A percentile compares a stretch with the other conserved stretches of the same genome.
Evolutionary conservation across 768 basidiomycete species (phyloP).

Genomic region (Tephrocybe rancida): DNA sequence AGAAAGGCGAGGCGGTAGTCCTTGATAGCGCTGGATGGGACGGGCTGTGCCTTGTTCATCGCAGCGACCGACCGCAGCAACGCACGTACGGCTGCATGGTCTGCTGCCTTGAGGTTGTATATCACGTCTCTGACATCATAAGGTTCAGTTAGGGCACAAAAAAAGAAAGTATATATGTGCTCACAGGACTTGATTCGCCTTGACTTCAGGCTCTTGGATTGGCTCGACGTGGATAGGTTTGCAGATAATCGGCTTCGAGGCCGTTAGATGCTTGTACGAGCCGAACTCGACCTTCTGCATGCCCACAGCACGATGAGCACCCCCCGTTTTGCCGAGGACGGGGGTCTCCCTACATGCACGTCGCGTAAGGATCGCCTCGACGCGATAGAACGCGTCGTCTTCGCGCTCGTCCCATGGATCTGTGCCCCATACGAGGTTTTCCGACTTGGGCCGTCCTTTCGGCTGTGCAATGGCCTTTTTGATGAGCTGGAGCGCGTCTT

Average conservation of each 20-base stretch:
- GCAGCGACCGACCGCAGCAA: slow-evolving; percentile 15
- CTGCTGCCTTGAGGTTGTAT: slow-evolving; percentile 19
- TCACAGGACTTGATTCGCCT: slow-evolving; percentile 43
- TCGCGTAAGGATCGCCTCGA: slow-evolving; percentile 48
- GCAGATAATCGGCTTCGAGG: slow-evolving; percentile 20
- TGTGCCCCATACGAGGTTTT: slow-evolving; percentile 38
- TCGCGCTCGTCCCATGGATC: slow-evolving; percentile 14
- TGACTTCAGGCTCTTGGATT: slow-evolving; percentile 30
- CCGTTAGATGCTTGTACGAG: slow-evolving; percentile 23
- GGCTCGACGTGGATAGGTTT: slow-evolving; percentile 28
- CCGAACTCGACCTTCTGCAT: slow-evolving; percentile 16
- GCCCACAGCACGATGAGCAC: not conserved
- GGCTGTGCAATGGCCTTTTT: slow-evolving; percentile 26
- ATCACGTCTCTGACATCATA: slow-evolving; percentile 14
- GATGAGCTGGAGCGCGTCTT: slow-evolving; percentile 35
- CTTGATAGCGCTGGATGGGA: not conserved
- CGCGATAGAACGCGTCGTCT: slow-evolving; percentile 30
- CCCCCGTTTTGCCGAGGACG: slow-evolving; percentile 30
- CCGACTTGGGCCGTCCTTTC: slow-evolving; percentile 32
- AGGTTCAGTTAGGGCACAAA: not conserved
- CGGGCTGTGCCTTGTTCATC: slow-evolving; percentile 8
- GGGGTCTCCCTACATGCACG: slow-evolving; percentile 52
- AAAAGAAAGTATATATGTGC: slow-evolving; percentile 17
- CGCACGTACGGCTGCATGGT: slow-evolving; percentile 22
- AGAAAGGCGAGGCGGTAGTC: slow-evolving; percentile 17